A percentile compares a stretch with the other conserved stretches of the same genome.
These are phyloP conservation scores for Nicotiana sylvestris DNA, from an alignment of 257 asterid genomes.

Conservation along the genomic window DNA sequence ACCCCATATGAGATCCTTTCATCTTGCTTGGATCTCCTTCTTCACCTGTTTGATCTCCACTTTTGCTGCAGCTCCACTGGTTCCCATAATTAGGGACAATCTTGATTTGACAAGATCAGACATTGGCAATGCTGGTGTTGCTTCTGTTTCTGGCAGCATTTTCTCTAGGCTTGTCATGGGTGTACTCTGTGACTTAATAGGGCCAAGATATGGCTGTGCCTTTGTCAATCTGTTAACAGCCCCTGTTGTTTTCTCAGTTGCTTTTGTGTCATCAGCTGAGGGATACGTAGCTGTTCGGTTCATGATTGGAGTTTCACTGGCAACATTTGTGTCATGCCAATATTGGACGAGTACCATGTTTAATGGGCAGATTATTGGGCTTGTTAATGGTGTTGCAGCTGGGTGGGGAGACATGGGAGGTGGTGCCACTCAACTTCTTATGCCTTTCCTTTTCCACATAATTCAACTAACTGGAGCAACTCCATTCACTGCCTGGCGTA, in stretches of 20 bases:
- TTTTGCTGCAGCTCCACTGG: conserved; percentile 12
- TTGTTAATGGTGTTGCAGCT: conserved; percentile 19
- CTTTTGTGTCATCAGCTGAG: conserved; percentile 11
- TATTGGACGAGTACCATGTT: conserved; percentile 16
- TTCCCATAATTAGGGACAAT: conserved; percentile 9
- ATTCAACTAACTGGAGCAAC: conserved; percentile 13
- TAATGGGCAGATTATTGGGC: conserved; percentile 10
- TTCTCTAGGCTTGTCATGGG: conserved; percentile 15
- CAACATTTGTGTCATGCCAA: conserved; percentile 13
- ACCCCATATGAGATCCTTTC: conserved; percentile 18
- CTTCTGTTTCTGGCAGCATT: conserved; percentile 19
- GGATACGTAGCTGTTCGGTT: conserved; percentile 14
- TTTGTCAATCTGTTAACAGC: conserved; percentile 10
- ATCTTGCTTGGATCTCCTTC: conserved; percentile 16
- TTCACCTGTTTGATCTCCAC: conserved; percentile 11
- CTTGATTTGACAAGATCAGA: conserved; percentile 13
- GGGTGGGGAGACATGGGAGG: conserved; percentile 27
- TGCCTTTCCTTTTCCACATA: conserved; percentile 20
- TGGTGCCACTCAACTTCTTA: conserved; percentile 19
- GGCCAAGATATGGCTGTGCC: conserved; percentile 15
- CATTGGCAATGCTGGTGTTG: conserved; percentile 16
- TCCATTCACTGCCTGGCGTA: conserved; percentile 22
- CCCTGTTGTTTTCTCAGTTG: conserved; percentile 12
- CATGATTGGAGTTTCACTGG: conserved; percentile 15
- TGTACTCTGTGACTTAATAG: conserved; percentile 6